Evolutionary conservation across 75 land plant species (phyloP), one percentile per base, ranked within the genome.

Genomic region (Cupressus sempervirens): DNA sequence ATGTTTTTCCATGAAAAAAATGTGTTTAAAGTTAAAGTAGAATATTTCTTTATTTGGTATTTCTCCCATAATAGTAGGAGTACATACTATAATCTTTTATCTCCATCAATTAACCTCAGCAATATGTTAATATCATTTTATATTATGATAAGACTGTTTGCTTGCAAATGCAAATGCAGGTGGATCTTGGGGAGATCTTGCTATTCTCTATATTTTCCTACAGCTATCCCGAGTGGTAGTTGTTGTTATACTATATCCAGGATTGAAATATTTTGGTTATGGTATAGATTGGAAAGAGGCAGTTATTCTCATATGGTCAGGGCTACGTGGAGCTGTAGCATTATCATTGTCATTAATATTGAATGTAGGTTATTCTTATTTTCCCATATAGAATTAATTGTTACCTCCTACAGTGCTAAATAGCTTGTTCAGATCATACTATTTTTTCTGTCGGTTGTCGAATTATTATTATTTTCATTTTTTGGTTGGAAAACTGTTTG

Each of bases 261-360:
- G 91, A 83, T 86, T 98, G 52, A 85, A 54, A 48, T 93, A 90
- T 85, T 96, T 94, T 91, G 99, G 99, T 67, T 96, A 98, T 90
- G 99, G 99, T 50, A 72, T 98, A 86, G 90, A 92, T 36, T 98
- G 94, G 95, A 96, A 93, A 83, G 99, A 98, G 86, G 95, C 98
- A 77, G 53, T 85, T n/a, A 87, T 98, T 84, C 92, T 98, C 15
- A 84, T 88, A 14, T 98, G 99, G 99, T 91, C 98, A 83, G 99
- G 99, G 50, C 84, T 98, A 75, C 93, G 99, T 80, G 99, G 99
- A 35, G 98, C 98, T 76, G 99, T 98, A 11, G 99, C 99, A 85
- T 85, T 98, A 82, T 85, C 98, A 72, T 91, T 98, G 58, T 89
- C 99, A 43, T 88, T 98, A 52, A 91, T 94, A 48, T 92, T 98